Percentiles rank a stretch among this genome's conserved stretches.
Conservation (phyloP, 2,329 filamentous ascomycete species). For the Gaeumannomyces sp. region DNA sequence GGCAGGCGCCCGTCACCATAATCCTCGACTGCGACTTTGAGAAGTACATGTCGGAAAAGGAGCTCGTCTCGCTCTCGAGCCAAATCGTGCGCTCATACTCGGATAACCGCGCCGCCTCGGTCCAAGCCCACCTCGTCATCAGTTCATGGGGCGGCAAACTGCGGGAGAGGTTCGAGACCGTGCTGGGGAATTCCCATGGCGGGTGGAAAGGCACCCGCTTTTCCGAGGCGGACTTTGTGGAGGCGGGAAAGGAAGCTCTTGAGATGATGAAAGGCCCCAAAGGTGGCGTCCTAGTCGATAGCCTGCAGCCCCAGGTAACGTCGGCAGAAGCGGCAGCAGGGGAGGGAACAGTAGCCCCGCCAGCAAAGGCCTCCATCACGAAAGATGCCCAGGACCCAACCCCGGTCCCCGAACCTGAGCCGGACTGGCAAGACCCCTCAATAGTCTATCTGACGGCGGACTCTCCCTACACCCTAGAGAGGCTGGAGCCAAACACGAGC, state of each 20-base stretch:
- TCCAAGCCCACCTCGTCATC: slow-evolving; percentile 65
- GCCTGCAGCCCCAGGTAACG: slow-evolving; percentile 35
- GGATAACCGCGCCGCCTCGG: slow-evolving; percentile 68
- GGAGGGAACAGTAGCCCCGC: not conserved
- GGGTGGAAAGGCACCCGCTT: slow-evolving; percentile 77
- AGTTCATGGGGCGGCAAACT: slow-evolving; percentile 73
- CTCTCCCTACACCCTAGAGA: slow-evolving; percentile 75
- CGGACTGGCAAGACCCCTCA: slow-evolving; percentile 27
- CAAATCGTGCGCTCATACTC: slow-evolving; percentile 88
- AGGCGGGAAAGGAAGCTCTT: slow-evolving; percentile 59
- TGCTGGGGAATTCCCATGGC: slow-evolving; percentile 63
- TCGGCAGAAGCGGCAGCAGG: not conserved
- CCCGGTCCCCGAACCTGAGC: slow-evolving; percentile 26
- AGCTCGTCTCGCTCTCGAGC: slow-evolving; percentile 72
- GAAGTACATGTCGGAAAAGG: slow-evolving; percentile 78
- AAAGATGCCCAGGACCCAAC: slow-evolving; percentile 23
- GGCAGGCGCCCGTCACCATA: slow-evolving; percentile 63
- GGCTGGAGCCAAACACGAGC: slow-evolving; percentile 78
- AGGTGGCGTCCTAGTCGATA: slow-evolving; percentile 53
- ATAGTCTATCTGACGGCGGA: slow-evolving; percentile 90
- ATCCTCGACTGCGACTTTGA: slow-evolving; percentile 93
- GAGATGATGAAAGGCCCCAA: slow-evolving; percentile 55
- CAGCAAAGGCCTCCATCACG: not conserved
- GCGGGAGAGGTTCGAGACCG: slow-evolving; percentile 71
- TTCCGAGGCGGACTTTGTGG: slow-evolving; percentile 65